Evolutionary conservation across 2,329 filamentous ascomycete genomes (phyloP).

Genomic region (Aspergillus transmontanensis): DNA sequence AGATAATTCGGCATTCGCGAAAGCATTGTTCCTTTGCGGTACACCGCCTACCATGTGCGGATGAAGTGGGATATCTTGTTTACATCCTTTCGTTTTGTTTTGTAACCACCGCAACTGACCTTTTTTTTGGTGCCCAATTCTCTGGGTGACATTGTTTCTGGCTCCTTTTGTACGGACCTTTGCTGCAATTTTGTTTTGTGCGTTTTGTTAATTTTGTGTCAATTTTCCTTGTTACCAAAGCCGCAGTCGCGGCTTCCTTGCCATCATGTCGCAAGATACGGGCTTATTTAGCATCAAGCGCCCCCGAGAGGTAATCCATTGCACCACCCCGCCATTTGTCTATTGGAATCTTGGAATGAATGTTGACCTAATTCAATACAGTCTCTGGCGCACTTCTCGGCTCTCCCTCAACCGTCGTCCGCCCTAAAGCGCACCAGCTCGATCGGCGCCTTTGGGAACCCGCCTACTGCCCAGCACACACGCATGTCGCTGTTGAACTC

Average conservation of each 20-base stretch:
- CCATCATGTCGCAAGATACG: slow-evolving; percentile 80
- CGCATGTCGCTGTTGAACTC: slow-evolving; percentile 89
- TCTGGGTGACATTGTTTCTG: not conserved
- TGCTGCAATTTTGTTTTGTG: not conserved
- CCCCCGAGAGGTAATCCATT: slow-evolving; percentile 72
- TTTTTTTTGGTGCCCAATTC: slow-evolving; percentile 2
- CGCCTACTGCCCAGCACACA: slow-evolving; percentile 69
- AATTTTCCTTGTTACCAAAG: not conserved
- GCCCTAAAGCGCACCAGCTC: slow-evolving; percentile 92
- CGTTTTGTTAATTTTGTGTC: not conserved
- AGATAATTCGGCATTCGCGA: slow-evolving; percentile 10
- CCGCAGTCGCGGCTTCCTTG: slow-evolving; percentile 32
- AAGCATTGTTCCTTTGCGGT: slow-evolving; percentile 21
- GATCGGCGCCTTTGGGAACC: slow-evolving; percentile 65
- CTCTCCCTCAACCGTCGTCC: slow-evolving; percentile 86
- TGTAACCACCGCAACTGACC: not conserved
- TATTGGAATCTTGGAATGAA: not conserved
- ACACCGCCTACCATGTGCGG: slow-evolving; percentile 34
- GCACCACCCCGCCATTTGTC: slow-evolving; percentile 1
- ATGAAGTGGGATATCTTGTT: slow-evolving; percentile 38
- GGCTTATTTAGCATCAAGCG: slow-evolving; percentile 90
- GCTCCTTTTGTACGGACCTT: not conserved
- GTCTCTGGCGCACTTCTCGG: slow-evolving; percentile 61
- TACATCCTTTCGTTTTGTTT: slow-evolving; percentile 29
- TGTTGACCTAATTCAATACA: slow-evolving; percentile 20